Evolutionary conservation across 345 rosid genomes (phyloP).

Genomic region (Melaleuca alternifolia): DNA sequence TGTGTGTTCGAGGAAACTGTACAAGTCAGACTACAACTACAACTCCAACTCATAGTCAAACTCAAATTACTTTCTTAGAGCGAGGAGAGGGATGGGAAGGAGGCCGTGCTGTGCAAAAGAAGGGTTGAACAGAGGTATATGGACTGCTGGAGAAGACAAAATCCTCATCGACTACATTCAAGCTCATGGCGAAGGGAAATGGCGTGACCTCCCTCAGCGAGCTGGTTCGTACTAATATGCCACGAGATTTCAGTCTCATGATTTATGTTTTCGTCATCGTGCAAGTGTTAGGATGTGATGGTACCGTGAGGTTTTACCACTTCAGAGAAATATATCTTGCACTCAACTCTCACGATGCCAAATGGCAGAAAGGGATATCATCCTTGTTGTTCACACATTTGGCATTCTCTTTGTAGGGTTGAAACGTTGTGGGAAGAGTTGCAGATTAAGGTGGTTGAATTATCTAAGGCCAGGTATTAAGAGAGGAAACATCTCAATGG

Average conservation of each 20-base stretch:
- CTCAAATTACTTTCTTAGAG: background rate
- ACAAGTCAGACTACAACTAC: background rate
- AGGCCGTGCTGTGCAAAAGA: slow-evolving; percentile 15
- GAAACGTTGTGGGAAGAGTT: slow-evolving; percentile 13
- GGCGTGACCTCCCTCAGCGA: slow-evolving; percentile 21
- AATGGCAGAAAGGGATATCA: background rate
- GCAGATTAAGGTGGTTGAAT: slow-evolving; percentile 12
- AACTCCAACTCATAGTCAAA: background rate
- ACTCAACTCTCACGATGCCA: background rate
- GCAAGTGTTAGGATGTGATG: background rate
- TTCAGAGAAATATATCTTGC: background rate
- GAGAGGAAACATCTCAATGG: slow-evolving; percentile 6
- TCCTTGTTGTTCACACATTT: background rate
- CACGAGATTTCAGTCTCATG: background rate
- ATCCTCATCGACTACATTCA: slow-evolving; percentile 15
- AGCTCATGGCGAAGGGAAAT: slow-evolving; percentile 26
- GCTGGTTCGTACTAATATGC: slow-evolving; percentile 6
- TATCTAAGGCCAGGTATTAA: slow-evolving; percentile 8
- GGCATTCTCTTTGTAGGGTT: background rate
- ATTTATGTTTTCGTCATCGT: background rate
- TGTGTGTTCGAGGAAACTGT: background rate
- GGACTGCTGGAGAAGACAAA: slow-evolving; percentile 20
- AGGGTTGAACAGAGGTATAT: slow-evolving; percentile 13
- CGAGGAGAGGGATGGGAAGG: slow-evolving; percentile 9
- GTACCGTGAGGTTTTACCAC: background rate